Base-by-base conservation (phyloP, 495 filamentous ascomycete species). In the Hyaloscypha hepaticicola region DNA sequence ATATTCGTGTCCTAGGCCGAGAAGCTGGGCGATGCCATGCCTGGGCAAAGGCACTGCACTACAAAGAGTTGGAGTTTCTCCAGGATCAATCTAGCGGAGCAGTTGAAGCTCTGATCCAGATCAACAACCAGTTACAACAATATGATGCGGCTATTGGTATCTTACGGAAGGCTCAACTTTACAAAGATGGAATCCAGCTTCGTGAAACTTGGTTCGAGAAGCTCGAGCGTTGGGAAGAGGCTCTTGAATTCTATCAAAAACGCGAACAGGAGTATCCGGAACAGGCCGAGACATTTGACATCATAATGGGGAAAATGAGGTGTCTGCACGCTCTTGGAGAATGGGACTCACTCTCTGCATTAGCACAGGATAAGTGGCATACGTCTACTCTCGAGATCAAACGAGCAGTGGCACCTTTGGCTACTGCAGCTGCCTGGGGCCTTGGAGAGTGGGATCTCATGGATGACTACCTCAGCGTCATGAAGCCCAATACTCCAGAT, bases 141-240 rank as follows among this genome's bases (percentile, higher is more conserved):
- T 96, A 92, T 11, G 95, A 99, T 75, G 95, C 95, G 21, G 95
- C 95, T 19, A 97, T 99, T 56, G 95, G 95, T 72, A 99, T 99
- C 52, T 84, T 99, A 26, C 87, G 93, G 27, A 95, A 95, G 74
- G 95, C 93, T 7, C 95, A 97, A 73, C 85, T 90, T 25, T 99
- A 98, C 75, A 90, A 90, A 60, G 94, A 98, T 69, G 91, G 95
- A 25, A 94, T 97, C 64, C 80, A 83, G 58, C 81, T 99, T 26
- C 90, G 95, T 57, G 95, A 99, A 77, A 96, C 92, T 2, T 99
- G 95, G 95, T 99, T 96, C 67, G 95, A 98, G 78, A 99, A 97
- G 73, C 81, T 99, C 26, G 90, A 97, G 71, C 90, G 95, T 57
- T 99, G 96, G 96, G 95, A 99, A 69, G 95, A 99, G 75, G 95